Evolutionary conservation across 2,329 filamentous ascomycete genomes (phyloP).

Genomic region (Fusarium zealandicum): DNA sequence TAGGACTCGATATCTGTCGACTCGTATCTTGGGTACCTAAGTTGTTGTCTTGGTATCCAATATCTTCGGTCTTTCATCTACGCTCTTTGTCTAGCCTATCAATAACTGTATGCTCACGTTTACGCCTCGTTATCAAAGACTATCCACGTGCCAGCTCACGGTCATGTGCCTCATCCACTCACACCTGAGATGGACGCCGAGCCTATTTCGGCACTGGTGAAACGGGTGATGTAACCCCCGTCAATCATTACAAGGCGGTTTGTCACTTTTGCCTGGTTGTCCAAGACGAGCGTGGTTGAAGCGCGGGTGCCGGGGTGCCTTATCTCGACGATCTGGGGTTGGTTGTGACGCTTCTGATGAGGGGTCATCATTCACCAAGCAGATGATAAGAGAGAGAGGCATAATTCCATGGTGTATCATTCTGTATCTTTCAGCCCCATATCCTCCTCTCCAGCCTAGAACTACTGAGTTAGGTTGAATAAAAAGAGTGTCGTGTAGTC

Average conservation of each 20-base stretch:
- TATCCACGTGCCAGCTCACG: constrained; percentile 27
- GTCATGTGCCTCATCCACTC: constrained; percentile 35
- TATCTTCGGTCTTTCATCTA: too few species aligned
- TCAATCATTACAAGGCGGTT: constrained; percentile 12
- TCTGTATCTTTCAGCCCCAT: neutral
- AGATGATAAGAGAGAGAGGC: neutral
- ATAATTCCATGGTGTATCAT: neutral
- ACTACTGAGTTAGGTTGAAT: constrained; percentile 13
- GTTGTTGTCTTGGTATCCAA: too few species aligned
- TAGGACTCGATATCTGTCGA: too few species aligned
- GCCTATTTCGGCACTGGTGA: constrained; percentile 29
- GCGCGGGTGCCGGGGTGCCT: constrained; percentile 4
- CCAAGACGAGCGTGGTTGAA: neutral
- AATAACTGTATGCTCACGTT: neutral
- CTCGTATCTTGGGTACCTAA: too few species aligned
- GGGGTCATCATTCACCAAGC: neutral
- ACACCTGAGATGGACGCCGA: constrained; percentile 26
- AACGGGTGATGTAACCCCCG: constrained; percentile 30
- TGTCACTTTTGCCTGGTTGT: neutral
- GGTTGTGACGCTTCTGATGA: neutral
- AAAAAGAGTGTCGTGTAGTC: constrained; percentile 16
- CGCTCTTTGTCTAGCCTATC: neutral
- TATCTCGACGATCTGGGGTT: neutral
- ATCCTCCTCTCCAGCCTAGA: neutral
- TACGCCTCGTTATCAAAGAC: constrained; percentile 16